Evolutionary conservation across 2,329 filamentous ascomycete species (phyloP).

Genomic region (Talaromyces marneffei): DNA sequence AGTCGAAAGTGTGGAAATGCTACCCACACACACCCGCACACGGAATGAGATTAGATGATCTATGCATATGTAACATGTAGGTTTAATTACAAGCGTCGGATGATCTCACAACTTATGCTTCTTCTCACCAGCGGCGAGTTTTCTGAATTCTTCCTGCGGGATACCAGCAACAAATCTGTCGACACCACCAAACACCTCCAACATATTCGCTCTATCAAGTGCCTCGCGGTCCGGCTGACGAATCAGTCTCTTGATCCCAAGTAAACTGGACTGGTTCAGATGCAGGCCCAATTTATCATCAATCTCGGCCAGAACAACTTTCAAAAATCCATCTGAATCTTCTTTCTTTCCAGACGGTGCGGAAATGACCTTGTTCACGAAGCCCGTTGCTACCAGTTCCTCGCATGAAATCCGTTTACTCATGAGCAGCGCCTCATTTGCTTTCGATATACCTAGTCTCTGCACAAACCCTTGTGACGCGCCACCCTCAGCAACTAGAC

Average conservation of each 20-base stretch:
- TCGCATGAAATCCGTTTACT: constrained; percentile 67
- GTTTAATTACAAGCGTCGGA: neutral
- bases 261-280: constrained; percentile 69
- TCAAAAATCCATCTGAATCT: constrained; percentile 64
- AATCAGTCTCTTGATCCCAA: constrained; percentile 80
- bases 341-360: constrained; percentile 50
- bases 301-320: constrained; percentile 69
- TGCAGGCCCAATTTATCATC: constrained; percentile 74
- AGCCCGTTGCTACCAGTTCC: constrained; percentile 70
- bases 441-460: constrained; percentile 71
- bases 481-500: constrained; percentile 83
- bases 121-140: constrained; percentile 81
- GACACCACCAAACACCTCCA: constrained; percentile 80
- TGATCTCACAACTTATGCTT: constrained; percentile 73
- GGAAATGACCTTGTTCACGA: constrained; percentile 76
- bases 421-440: constrained; percentile 91
- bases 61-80: neutral
- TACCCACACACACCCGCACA: neutral
- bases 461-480: constrained; percentile 72
- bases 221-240: constrained; percentile 64
- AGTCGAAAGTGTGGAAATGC: neutral
- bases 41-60: neutral
- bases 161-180: constrained; percentile 72
- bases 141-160: constrained; percentile 83
- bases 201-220: constrained; percentile 70